A percentile compares a stretch with the other conserved stretches of the same genome.
These are phyloP conservation scores for Pythium volutum DNA, from an alignment of 352 stramenopile genomes.

Conservation along the genomic window DNA sequence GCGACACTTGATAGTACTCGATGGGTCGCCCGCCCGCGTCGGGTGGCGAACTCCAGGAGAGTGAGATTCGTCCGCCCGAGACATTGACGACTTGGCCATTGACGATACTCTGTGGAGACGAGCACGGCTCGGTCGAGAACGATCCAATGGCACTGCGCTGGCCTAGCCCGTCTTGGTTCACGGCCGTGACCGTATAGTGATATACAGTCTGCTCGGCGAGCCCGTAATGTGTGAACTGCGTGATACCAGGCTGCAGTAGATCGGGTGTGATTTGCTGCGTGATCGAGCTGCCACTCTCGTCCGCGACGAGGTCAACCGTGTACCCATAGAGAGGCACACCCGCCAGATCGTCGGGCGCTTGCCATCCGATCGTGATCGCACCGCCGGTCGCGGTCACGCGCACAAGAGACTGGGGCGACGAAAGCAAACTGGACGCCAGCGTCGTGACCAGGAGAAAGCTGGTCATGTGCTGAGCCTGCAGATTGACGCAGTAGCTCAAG, in stretches of 20 bases:
- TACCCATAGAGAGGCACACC: constrained; percentile 43
- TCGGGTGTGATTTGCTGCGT: constrained; percentile 2
- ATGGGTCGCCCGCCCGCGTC: constrained; percentile 48
- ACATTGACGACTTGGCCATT: constrained; percentile 9
- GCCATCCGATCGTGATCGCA: constrained; percentile 44
- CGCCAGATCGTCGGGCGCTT: constrained; percentile 43
- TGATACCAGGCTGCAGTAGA: constrained; percentile 10
- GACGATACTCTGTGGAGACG: constrained; percentile 26
- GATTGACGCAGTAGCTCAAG: constrained; percentile 47
- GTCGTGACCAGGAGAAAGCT: constrained; percentile 34
- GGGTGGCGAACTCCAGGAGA: constrained; percentile 40
- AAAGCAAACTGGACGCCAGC: constrained; percentile 31
- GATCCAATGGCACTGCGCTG: constrained; percentile 26
- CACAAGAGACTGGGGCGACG: constrained; percentile 23
- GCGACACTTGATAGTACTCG: constrained; percentile 38
- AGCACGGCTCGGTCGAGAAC: constrained; percentile 19
- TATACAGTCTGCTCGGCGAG: constrained; percentile 43
- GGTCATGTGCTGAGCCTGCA: constrained; percentile 21
- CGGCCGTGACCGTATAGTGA: constrained; percentile 37
- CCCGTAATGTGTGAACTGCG: constrained; percentile 39
- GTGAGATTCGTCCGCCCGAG: constrained; percentile 30
- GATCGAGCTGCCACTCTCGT: not conserved
- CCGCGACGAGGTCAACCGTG: constrained; percentile 24
- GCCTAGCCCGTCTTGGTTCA: constrained; percentile 48
- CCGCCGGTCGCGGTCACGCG: constrained; percentile 34